A percentile compares a stretch with the other conserved stretches of the same genome.
Conservation (phyloP, 176 grass and related monocot species). For the Musa beccarii region DNA sequence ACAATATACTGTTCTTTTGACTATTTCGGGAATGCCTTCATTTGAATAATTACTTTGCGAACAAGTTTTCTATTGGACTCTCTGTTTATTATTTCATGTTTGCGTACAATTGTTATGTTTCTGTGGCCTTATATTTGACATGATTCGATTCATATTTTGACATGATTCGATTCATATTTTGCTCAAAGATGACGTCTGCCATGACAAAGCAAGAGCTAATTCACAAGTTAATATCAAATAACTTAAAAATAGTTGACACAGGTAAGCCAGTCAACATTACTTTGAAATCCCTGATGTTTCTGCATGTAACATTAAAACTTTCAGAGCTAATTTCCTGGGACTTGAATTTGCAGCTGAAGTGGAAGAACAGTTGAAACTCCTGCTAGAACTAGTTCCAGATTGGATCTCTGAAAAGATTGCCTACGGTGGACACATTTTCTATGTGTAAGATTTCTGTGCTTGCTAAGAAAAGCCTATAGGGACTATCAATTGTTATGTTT, state of each 20-base stretch:
- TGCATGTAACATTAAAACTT: background rate
- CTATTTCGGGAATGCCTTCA: too few species aligned
- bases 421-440: constrained; percentile 38
- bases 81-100: too few species aligned
- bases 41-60: background rate
- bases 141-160: constrained; percentile 30
- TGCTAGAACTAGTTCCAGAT: constrained; percentile 63
- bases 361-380: constrained; percentile 48
- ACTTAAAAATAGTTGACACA: constrained; percentile 50
- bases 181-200: constrained; percentile 45
- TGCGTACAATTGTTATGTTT: too few species aligned
- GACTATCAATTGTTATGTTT: too few species aligned
- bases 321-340: background rate
- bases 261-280: constrained; percentile 21
- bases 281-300: background rate
- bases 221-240: constrained; percentile 53
- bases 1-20: too few species aligned
- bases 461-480: too few species aligned
- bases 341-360: constrained; percentile 42
- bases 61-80: too few species aligned
- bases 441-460: constrained; percentile 29
- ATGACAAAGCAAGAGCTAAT: constrained; percentile 69
- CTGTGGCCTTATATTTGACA: too few species aligned
- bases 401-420: constrained; percentile 60
- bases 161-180: constrained; percentile 40